phyloP scores from a whole-genome alignment of 306 rosid species.

The Inga laurina region DNA sequence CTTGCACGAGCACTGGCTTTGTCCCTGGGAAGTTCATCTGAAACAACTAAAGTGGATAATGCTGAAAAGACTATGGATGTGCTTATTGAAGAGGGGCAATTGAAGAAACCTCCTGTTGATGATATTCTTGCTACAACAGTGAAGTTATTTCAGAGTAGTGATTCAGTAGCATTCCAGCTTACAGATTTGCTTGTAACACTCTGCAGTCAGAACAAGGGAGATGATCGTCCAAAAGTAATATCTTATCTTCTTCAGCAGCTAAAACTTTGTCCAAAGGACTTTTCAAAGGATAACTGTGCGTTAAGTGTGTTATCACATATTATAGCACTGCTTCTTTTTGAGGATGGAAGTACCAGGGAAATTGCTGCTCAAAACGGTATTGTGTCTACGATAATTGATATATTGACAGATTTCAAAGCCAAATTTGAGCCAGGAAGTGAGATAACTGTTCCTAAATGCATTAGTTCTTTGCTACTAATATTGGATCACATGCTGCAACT shows the following conservation, averaged over 20 bases:
- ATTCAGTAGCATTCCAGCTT: conserved; percentile 81
- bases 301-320: conserved; percentile 81
- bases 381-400: conserved; percentile 62
- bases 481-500: conserved; percentile 93
- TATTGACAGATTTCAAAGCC: conserved; percentile 69
- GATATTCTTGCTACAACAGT: conserved; percentile 82
- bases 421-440: conserved; percentile 68
- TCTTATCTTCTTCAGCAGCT: conserved; percentile 95
- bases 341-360: conserved; percentile 83
- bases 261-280: conserved; percentile 81
- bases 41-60: conserved; percentile 75
- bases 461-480: conserved; percentile 86
- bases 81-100: conserved; percentile 69
- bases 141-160: conserved; percentile 84
- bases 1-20: conserved; percentile 95
- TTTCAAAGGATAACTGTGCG: conserved; percentile 68
- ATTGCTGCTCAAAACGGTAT: conserved; percentile 86
- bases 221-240: conserved; percentile 78
- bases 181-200: conserved; percentile 94
- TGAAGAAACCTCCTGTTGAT: conserved; percentile 88
- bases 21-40: conserved; percentile 91
- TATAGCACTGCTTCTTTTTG: conserved; percentile 83
- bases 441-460: conserved; percentile 66
- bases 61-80: conserved; percentile 78
- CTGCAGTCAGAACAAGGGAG: conserved; percentile 87